Conservation (phyloP, 371 early-diverging fungal genomes). For the Nematocida sp. region DNA sequence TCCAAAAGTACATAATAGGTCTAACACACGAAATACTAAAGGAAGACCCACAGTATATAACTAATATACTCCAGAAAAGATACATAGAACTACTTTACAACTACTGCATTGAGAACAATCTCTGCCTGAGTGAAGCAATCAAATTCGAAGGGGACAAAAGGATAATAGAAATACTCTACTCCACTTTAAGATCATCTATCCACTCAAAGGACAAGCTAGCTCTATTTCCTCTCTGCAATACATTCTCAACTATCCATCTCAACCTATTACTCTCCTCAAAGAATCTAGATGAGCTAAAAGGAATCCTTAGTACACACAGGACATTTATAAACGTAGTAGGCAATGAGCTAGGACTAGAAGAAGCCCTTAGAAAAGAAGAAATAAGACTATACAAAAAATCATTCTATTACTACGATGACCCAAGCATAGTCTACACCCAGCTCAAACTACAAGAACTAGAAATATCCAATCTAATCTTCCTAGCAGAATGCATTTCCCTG, state of each 20-base stretch:
- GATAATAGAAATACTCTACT: constrained; percentile 60
- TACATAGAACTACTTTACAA: constrained; percentile 51
- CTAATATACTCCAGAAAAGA: constrained; percentile 50
- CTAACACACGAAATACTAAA: constrained; percentile 54
- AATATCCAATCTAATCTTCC: constrained; percentile 94
- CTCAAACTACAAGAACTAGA: constrained; percentile 95
- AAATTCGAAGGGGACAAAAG: constrained; percentile 58
- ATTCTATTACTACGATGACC: constrained; percentile 58
- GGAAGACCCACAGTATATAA: constrained; percentile 51
- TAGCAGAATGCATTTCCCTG: constrained; percentile 94
- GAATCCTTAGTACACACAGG: constrained; percentile 40
- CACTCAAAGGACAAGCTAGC: constrained; percentile 39
- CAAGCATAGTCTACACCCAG: constrained; percentile 70
- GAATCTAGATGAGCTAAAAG: constrained; percentile 56
- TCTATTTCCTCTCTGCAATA: constrained; percentile 49
- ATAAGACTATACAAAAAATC: constrained; percentile 52
- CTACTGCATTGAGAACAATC: constrained; percentile 18
- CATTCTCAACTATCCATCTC: constrained; percentile 26
- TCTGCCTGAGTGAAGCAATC: constrained; percentile 55
- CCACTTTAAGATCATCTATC: constrained; percentile 40
- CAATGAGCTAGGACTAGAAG: constrained; percentile 32
- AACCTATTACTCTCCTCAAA: constrained; percentile 26
- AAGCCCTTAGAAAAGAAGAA: constrained; percentile 32
- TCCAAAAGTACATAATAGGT: constrained; percentile 53
- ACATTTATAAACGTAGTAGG: constrained; percentile 33